phyloP scores from a whole-genome alignment of 106 monocot genomes.

The Acanthochlamys bracteata region DNA sequence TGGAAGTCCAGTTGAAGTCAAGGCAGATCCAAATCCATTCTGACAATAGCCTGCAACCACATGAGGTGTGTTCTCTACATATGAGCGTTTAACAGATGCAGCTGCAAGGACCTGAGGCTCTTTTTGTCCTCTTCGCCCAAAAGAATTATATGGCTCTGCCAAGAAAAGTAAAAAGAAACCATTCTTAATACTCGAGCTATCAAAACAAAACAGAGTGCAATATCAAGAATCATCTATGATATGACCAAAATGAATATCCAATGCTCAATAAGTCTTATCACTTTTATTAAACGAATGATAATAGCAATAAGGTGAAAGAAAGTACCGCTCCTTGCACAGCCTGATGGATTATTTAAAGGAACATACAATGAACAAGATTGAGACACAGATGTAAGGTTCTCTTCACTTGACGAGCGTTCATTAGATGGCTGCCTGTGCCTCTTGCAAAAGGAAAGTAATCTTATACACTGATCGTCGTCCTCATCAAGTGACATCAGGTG shows the following conservation, averaged over 20 bases:
- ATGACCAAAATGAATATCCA: too few species aligned
- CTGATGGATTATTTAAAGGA: slow-evolving; percentile 55
- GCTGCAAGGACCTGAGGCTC: slow-evolving; percentile 76
- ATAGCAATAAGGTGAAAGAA: not conserved
- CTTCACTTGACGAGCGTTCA: slow-evolving; percentile 34
- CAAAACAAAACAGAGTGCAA: too few species aligned
- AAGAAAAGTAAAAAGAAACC: slow-evolving; percentile 11
- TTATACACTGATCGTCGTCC: slow-evolving; percentile 77
- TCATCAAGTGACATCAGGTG: slow-evolving; percentile 81
- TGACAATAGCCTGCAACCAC: slow-evolving; percentile 56
- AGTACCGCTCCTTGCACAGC: slow-evolving; percentile 85
- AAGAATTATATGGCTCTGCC: slow-evolving; percentile 81
- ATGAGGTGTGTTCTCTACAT: slow-evolving; percentile 81
- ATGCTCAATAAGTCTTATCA: too few species aligned
- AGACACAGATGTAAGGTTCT: slow-evolving; percentile 18
- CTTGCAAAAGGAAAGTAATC: slow-evolving; percentile 89
- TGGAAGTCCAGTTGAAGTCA: slow-evolving; percentile 18
- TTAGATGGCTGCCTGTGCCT: slow-evolving; percentile 75
- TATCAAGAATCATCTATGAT: too few species aligned
- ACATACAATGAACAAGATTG: slow-evolving; percentile 25
- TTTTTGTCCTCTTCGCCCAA: slow-evolving; percentile 72
- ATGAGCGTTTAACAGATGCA: slow-evolving; percentile 71
- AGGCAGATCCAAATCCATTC: slow-evolving; percentile 25
- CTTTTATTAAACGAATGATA: too few species aligned
- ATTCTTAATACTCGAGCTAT: too few species aligned